Base-by-base conservation (phyloP, 306 rosid species). In the Glycine latifolia region DNA sequence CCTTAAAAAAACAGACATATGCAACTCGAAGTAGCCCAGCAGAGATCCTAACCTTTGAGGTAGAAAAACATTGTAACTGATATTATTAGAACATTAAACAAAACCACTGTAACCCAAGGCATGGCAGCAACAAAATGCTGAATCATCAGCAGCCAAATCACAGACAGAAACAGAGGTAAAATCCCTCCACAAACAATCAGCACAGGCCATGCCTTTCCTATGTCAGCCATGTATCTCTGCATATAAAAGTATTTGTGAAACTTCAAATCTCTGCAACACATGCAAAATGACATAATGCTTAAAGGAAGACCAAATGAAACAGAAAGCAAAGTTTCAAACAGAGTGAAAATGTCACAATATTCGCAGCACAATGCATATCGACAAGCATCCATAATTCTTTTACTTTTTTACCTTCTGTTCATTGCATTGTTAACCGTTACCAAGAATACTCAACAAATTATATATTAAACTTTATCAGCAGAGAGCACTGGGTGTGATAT, bases 191-290 rank as follows among this genome's bases (percentile, higher is more conserved):
- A 95, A 74, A 95, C 97, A 82, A 95, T 88, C 88, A 95, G 85
- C 68, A 95, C 98, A 16, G 97, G 91, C 99, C 99, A 95, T 13
- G 97, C 53, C 87, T 95, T 95, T 80, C 91, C 99, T 83, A 95
- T 87, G 87, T 95, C 99, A 49, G 98, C 91, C 97, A 95, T 89
- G 94, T 93, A 95, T 87, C 99, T 92, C 98, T 94, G 94, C 79
- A 83, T 85, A 77, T 58, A 33, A 33, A 81, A 75, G 14, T 39
- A 63, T 59, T 12, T 43, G 44, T 78, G 53, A 77, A 60, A 67
- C 41, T 50, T 41, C 15, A 39, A 46, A 59, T 72, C 80, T 76
- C 73, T 16, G 37, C 31, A 48, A 67, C 43, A 44, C 43, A 76
- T 62, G 62, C n/a, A 60, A 26, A 26, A 26, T 26, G 31, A 26